phyloP scores from a whole-genome alignment of 495 filamentous ascomycete genomes.

The Cercophora samala region DNA sequence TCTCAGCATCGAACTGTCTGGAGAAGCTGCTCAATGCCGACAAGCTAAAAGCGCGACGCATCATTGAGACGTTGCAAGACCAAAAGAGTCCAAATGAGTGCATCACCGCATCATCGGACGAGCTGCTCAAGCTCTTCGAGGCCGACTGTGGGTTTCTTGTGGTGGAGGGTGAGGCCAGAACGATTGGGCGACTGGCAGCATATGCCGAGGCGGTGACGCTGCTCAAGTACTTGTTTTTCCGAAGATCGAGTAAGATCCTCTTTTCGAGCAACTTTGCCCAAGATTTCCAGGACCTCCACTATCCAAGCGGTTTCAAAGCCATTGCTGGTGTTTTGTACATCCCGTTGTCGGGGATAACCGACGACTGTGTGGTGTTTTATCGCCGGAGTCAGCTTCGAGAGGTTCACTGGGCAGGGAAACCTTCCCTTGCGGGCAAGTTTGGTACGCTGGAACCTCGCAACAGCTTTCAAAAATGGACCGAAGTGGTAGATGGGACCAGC shows the following conservation, averaged over 20 bases:
- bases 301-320: conserved; percentile 64
- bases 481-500: conserved; percentile 62
- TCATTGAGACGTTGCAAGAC: conserved; percentile 65
- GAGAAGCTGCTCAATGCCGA: conserved; percentile 76
- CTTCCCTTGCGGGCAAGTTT: conserved; percentile 59
- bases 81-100: conserved; percentile 75
- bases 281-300: conserved; percentile 73
- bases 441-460: conserved; percentile 64
- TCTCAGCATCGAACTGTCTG: conserved; percentile 73
- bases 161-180: conserved; percentile 74
- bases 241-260: conserved; percentile 61
- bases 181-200: conserved; percentile 63
- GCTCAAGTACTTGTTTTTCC: conserved; percentile 71
- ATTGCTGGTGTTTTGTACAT: conserved; percentile 75
- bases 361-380: conserved; percentile 82
- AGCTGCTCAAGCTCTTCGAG: conserved; percentile 73
- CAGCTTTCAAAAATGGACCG: conserved; percentile 66
- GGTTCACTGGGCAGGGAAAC: conserved; percentile 83
- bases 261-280: conserved; percentile 63
- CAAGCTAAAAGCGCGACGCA: conserved; percentile 64
- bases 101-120: conserved; percentile 78
- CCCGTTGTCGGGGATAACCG: conserved; percentile 63
- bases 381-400: conserved; percentile 66
- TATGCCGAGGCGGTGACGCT: conserved; percentile 73
- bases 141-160: conserved; percentile 76